These are phyloP conservation scores for Syzygium grande DNA, from an alignment of 345 rosid genomes.

Conservation along the genomic window DNA sequence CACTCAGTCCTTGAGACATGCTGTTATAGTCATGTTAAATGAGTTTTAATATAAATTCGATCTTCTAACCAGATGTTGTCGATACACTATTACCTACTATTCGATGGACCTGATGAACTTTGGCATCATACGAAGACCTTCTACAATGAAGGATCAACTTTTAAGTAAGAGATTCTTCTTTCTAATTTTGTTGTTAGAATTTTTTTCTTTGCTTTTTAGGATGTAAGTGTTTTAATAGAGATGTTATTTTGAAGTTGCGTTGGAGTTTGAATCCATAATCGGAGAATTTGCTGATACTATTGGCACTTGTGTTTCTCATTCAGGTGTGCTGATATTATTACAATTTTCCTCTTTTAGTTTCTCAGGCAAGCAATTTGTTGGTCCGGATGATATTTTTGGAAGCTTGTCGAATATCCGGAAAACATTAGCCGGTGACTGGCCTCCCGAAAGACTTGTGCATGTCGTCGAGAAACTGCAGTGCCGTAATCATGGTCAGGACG, in stretches of 20 bases:
- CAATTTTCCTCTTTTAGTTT: slow-evolving; percentile 26
- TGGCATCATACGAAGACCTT: slow-evolving; percentile 70
- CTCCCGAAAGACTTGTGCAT: slow-evolving; percentile 74
- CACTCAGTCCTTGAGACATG: background rate
- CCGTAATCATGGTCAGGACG: slow-evolving; percentile 50
- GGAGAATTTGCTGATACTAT: background rate
- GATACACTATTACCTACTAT: slow-evolving; percentile 87
- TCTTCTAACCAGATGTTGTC: slow-evolving; percentile 62
- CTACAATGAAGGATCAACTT: slow-evolving; percentile 56
- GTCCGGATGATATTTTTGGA: slow-evolving; percentile 49
- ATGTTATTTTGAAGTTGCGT: background rate
- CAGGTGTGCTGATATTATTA: background rate
- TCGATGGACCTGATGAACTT: slow-evolving; percentile 76
- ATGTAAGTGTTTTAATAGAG: background rate
- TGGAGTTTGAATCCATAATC: background rate
- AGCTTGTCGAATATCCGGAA: slow-evolving; percentile 52
- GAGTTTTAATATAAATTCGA: background rate
- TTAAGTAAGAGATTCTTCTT: slow-evolving; percentile 41
- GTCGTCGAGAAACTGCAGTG: slow-evolving; percentile 89
- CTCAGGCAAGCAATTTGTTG: slow-evolving; percentile 41
- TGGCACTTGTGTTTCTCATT: background rate
- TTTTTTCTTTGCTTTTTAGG: background rate
- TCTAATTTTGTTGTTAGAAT: background rate
- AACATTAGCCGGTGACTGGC: slow-evolving; percentile 82
- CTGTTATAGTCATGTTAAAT: background rate